Base-by-base conservation (phyloP, 208 protist genomes). In the Balamuthia mandrillaris region DNA sequence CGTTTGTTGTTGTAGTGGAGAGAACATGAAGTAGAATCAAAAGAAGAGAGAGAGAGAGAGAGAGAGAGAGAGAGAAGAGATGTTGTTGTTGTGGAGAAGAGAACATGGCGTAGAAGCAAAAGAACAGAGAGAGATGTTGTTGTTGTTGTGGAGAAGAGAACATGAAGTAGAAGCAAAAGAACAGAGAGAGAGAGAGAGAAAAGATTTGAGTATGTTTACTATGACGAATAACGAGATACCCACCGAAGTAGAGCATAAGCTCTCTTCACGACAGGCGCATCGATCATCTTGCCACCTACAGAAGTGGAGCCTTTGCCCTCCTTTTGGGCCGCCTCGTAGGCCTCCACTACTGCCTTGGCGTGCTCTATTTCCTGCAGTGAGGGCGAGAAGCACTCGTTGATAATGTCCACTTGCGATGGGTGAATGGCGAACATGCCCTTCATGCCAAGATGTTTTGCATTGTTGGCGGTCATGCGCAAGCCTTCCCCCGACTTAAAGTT, bases 321-420 rank as follows among this genome's bases (percentile, higher is more conserved):
- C 39, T 54, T 63, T 39, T 66, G 52, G n/a, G 75, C 75, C n/a
- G 60, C 52, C 29, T 82, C 75, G 75, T 82, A 82, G 51, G 52
- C 75, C 16, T 47, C 56, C 12, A 82, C 52, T 3, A 82, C 56
- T 31, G 31, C 65, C 35, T 10, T 63, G 18, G 75, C 75, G 18
- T 82, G 51, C 51, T 82, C 56, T 27, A 82, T 82, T 35, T 82
- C 75, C 37, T 61, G n/a, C 1, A n/a, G 52, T 6, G 75, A 47
- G 7, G 75, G 75, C 35, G 75, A 82, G 75, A 82, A 82, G 51
- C 75, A 66, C 37, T 82, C 75, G 41, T 82, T 82, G 45, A 82
- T 82, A 31, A 35, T 44, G 33, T 66, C 39, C 41, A 82, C 75
- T 39, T 82, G 75, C 18, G 33, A 66, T 37, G 75, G 75, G 35